Evolutionary conservation across 768 basidiomycete species (phyloP).

Genomic region (Tricholoma flavovirens): DNA sequence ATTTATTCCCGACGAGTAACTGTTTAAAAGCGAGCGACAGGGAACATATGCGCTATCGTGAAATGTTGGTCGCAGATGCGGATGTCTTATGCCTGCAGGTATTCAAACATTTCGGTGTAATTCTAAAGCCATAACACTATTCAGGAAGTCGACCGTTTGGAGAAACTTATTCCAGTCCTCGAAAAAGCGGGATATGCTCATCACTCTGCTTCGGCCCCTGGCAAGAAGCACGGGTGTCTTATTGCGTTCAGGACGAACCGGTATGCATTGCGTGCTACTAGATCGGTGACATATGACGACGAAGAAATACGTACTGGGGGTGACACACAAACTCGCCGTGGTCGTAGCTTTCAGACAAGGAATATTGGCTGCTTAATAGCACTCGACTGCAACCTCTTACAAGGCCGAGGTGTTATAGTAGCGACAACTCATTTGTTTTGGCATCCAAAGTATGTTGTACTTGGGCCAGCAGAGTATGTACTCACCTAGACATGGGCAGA

Average conservation of each 20-base stretch:
- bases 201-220: conserved; percentile 62
- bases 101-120: conserved; percentile 1
- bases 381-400: conserved; percentile 39
- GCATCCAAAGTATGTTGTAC: conserved; percentile 72
- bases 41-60: conserved; percentile 68
- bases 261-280: conserved; percentile 43
- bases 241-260: conserved; percentile 59
- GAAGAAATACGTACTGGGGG: conserved; percentile 42
- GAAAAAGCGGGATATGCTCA: conserved; percentile 58
- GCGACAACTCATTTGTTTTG: conserved; percentile 94
- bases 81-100: conserved; percentile 89
- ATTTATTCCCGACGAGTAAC: conserved; percentile 79
- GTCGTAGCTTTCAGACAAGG: conserved; percentile 62
- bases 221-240: conserved; percentile 83
- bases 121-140: conserved; percentile 1
- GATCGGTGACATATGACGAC: conserved; percentile 65
- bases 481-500: conserved; percentile 22
- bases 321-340: conserved; percentile 34
- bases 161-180: conserved; percentile 64
- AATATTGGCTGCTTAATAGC: conserved; percentile 80
- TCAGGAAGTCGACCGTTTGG: conserved; percentile 84
- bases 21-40: conserved; percentile 74
- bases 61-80: conserved; percentile 66
- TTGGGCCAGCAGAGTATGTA: not conserved
- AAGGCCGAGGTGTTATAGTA: conserved; percentile 56